Evolutionary conservation across 1,284 basidiomycete species (phyloP), one percentile per base, ranked within the genome.

Genomic region (Lentinus polychrous): DNA sequence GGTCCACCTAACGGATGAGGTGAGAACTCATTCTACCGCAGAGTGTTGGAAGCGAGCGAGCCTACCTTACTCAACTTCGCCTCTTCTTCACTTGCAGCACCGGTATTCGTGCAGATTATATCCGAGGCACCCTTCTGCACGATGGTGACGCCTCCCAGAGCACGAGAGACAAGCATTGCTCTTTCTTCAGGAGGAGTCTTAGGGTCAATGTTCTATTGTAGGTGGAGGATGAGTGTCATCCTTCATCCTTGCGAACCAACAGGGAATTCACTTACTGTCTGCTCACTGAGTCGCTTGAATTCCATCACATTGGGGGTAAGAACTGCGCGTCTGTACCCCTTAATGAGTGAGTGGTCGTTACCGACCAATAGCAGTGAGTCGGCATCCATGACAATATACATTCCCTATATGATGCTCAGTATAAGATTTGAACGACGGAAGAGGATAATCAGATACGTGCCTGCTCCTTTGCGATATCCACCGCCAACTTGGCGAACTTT

Each of bases 231-330:
- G n/a, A n/a, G n/a, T n/a, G n/a, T n/a, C n/a, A n/a, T n/a, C n/a
- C n/a, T n/a, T n/a, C n/a, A n/a, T n/a, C n/a, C n/a, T n/a, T n/a
- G n/a, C n/a, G 27, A 10, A 27, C 27, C 4, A 27, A 10, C 10
- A 27, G 27, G 27, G 10, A 12, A 18, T 17, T 14, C 20, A 8
- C 8, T 12, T 46, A 82, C 91, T 45, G 89, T 69, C 50, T 78
- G 77, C 49, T 92, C 81, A 52, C 83, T 85, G 23, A 99, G 67
- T 10, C 94, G 75, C 57, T 83, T 83, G 67, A 99, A 98, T 65
- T 99, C 95, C 53, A 91, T 88, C 10, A 96, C 81, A 57, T 99
- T 99, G 0, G 96, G 95, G 0, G 96, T 99, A 37, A 98, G 68
- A 2, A 95, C 82, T 0, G 83, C 88, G 18, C 83, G 79, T 12